Base-by-base conservation (phyloP, 208 protist genomes). In the Trypanosoma conorhini region DNA sequence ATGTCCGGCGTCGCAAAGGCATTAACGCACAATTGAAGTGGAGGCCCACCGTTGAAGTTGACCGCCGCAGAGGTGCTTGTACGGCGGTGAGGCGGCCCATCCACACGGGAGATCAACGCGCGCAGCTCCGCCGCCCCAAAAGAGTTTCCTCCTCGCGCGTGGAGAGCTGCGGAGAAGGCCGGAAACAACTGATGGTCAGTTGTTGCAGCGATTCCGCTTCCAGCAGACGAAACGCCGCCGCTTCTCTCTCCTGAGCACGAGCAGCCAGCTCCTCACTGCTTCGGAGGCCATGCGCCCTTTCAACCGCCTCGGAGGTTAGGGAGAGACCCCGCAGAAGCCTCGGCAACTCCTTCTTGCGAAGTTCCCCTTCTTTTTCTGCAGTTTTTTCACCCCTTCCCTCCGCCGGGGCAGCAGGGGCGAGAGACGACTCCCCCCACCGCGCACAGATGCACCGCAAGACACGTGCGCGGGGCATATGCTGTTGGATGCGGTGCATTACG, bases 51-150 rank as follows among this genome's bases (percentile, higher is more conserved):
- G 12, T 42, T 42, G 5, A 42, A 42, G 38, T 42, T 12, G 12
- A 35, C 86, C 86, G 31, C 86, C 86, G 50, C 61, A 50, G 35
- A 87, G 33, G 5, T 84, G n/a, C 19, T 70, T 79, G 73, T 83
- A 80, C 10, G 87, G 87, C 57, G 87, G 87, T 8, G 87, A 89
- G 70, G 89, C 87, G 0, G 84, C 86, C 87, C 87, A 92, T 35
- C 74, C 87, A 5, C 87, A 81, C 19, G 79, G 70, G 7, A 92
- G 8, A 57, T 92, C 87, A 24, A 92, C 74, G 17, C 87, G 83
- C 3, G 80, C 76, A 9, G 38, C 8, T 42, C 38, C 38, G 5
- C 38, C 12, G 38, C 38, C 38, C 38, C 38, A 42, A 5, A 42
- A n/a, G 8, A 42, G 12, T 42, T 12, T 42, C 8, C 8, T 42